Evolutionary conservation across 139 green algal genomes (phyloP).

Genomic region (Coelastrella sp.): DNA sequence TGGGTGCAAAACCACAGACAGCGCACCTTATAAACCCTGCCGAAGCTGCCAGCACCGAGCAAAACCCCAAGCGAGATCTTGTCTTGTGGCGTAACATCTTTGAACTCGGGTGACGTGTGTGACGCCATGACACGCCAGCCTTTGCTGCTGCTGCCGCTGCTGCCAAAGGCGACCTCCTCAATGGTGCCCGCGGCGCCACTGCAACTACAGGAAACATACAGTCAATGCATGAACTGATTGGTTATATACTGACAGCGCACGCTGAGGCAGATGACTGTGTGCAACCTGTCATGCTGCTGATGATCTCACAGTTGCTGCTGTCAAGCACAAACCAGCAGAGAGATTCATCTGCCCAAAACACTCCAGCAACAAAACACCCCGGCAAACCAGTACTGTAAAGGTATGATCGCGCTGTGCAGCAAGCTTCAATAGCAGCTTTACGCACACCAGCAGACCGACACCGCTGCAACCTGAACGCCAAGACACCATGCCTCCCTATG

Average conservation of each 20-base stretch:
- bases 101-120: slow-evolving; percentile 27
- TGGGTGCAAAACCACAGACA: background rate
- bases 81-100: background rate
- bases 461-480: no score
- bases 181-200: slow-evolving; percentile 3
- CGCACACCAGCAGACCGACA: no score
- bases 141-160: background rate
- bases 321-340: no score
- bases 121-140: slow-evolving; percentile 33
- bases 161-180: background rate
- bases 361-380: no score
- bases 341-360: no score
- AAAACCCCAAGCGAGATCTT: background rate
- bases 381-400: no score
- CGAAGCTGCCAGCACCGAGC: background rate
- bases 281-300: background rate
- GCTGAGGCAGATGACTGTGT: background rate
- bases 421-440: no score
- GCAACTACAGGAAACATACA: background rate
- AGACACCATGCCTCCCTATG: no score
- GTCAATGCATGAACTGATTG: background rate
- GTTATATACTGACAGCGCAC: background rate
- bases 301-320: no score
- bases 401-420: no score
- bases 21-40: background rate